Percentiles rank a stretch among this genome's conserved stretches.
These are phyloP conservation scores for Begonia loranthoides DNA, from an alignment of 306 rosid species.

Conservation along the genomic window DNA sequence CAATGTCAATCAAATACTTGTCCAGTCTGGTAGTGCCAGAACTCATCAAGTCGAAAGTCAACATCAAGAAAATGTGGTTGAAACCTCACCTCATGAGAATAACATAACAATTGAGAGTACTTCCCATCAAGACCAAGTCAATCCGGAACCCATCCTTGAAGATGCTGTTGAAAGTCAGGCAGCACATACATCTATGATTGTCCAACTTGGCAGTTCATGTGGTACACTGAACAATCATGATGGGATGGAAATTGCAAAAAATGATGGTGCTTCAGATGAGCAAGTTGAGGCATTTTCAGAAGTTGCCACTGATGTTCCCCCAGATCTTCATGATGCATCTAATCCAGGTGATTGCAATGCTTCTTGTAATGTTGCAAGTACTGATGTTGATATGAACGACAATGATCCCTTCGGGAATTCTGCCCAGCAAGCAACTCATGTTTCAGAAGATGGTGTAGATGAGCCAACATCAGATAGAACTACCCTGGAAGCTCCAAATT, in stretches of 20 bases:
- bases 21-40: slow-evolving; percentile 30
- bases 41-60: slow-evolving; percentile 46
- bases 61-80: slow-evolving; percentile 48
- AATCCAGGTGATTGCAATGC: slow-evolving; percentile 35
- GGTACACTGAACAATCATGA: slow-evolving; percentile 36
- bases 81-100: slow-evolving; percentile 24
- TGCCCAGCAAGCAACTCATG: slow-evolving; percentile 29
- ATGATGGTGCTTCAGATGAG: slow-evolving; percentile 32
- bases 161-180: slow-evolving; percentile 35
- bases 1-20: slow-evolving; percentile 37
- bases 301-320: slow-evolving; percentile 29
- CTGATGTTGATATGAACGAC: slow-evolving; percentile 66
- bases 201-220: slow-evolving; percentile 49
- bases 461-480: slow-evolving; percentile 40
- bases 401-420: slow-evolving; percentile 47
- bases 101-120: slow-evolving; percentile 31
- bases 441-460: slow-evolving; percentile 38
- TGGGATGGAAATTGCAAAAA: slow-evolving; percentile 44
- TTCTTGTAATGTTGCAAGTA: slow-evolving; percentile 31
- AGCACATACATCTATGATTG: slow-evolving; percentile 50
- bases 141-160: slow-evolving; percentile 32
- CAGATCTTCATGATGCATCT: slow-evolving; percentile 28
- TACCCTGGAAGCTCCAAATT: slow-evolving; percentile 30
- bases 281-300: slow-evolving; percentile 28
- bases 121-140: slow-evolving; percentile 37